Percentiles rank a stretch among this genome's conserved stretches.
These are phyloP conservation scores for Cladosporium austrohemisphaericum DNA, from an alignment of 2,329 filamentous ascomycete genomes.

Conservation along the genomic window DNA sequence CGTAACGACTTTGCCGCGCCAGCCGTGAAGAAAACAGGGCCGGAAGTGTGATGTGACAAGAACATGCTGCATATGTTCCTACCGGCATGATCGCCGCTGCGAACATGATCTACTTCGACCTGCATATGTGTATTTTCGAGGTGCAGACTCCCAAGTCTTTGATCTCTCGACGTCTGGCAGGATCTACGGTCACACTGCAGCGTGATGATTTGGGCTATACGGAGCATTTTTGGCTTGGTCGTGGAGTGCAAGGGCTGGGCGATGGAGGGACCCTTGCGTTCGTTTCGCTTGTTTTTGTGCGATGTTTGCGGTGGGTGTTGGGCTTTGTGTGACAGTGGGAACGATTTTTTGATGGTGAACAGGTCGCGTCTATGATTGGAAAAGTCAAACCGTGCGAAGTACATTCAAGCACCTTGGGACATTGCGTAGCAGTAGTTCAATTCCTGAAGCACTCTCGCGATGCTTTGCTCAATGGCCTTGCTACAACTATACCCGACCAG, in stretches of 20 bases:
- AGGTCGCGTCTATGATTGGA: no score
- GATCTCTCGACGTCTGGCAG: not conserved
- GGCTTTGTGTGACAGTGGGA: not conserved
- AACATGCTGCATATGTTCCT: no score
- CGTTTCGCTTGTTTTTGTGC: not conserved
- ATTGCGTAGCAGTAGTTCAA: no score
- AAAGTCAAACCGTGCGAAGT: no score
- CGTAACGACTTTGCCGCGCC: no score
- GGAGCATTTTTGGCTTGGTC: not conserved
- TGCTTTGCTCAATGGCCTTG: no score
- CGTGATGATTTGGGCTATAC: not conserved
- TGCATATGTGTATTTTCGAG: not conserved
- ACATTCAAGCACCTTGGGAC: no score
- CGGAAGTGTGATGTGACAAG: constrained; percentile 4
- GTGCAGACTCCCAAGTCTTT: not conserved
- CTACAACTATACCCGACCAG: no score
- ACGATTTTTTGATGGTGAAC: not conserved
- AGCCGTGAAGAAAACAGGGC: constrained; percentile 4
- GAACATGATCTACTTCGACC: no score
- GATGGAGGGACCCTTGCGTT: constrained; percentile 1
- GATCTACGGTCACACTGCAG: not conserved
- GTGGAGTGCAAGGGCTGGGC: not conserved
- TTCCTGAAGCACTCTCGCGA: no score
- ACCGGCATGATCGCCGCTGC: no score
- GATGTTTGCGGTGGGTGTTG: not conserved